Percentiles rank a stretch among this genome's conserved stretches.
phyloP scores from a whole-genome alignment of 768 basidiomycete species.

The Trametes cubensis region DNA sequence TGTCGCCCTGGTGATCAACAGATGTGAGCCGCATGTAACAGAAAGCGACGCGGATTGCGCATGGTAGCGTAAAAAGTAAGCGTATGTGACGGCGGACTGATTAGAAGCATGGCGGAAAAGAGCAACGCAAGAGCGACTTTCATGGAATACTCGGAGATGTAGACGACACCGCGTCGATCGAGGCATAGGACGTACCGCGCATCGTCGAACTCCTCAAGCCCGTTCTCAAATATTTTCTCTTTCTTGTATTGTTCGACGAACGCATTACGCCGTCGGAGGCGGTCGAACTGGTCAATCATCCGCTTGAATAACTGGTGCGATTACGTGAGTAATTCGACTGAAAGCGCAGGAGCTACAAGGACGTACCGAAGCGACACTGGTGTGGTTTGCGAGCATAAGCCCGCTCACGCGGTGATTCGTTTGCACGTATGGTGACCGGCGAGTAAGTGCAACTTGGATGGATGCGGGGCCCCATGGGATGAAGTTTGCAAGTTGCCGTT shows the following conservation, averaged over 20 bases:
- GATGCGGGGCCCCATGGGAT: conserved; percentile 99
- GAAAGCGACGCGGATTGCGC: neutral
- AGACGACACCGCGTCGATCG: neutral
- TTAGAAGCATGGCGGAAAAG: neutral
- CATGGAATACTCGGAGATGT: neutral
- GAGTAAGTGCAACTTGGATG: conserved; percentile 94
- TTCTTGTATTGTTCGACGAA: conserved; percentile 98
- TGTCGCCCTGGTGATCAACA: conserved; percentile 59
- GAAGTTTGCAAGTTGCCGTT: conserved; percentile 95
- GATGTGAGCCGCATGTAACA: neutral
- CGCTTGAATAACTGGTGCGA: conserved; percentile 84
- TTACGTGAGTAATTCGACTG: neutral
- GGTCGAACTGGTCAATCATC: conserved; percentile 94
- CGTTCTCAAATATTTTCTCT: conserved; percentile 92
- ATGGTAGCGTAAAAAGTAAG: neutral
- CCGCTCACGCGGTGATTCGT: conserved; percentile 95
- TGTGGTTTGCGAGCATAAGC: conserved; percentile 98
- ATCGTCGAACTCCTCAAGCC: conserved; percentile 95
- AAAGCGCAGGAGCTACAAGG: neutral
- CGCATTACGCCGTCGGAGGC: conserved; percentile 83
- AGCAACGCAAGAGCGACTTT: too few species aligned
- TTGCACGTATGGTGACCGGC: conserved; percentile 84
- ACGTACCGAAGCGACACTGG: conserved; percentile 93
- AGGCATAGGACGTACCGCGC: conserved; percentile 64
- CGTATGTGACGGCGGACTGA: conserved; percentile 2